These are phyloP conservation scores for Silybum marianum DNA, from an alignment of 129 eudicot species.

Conservation along the genomic window DNA sequence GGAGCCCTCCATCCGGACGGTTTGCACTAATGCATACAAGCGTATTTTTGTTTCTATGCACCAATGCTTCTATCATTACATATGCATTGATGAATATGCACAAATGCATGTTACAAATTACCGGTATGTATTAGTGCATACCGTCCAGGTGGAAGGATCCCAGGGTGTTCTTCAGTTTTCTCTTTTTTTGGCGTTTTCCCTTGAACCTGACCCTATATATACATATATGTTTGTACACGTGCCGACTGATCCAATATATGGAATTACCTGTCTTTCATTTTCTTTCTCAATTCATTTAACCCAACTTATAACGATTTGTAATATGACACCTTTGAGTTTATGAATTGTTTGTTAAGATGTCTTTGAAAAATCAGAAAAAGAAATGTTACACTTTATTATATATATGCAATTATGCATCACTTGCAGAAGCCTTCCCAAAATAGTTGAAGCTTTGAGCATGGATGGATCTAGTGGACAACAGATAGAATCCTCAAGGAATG, in stretches of 20 bases:
- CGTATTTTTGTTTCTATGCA: too few relatives aligned
- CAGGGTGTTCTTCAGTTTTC: too few relatives aligned
- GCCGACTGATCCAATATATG: background rate
- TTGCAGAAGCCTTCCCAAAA: constrained; percentile 72
- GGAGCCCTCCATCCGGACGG: too few relatives aligned
- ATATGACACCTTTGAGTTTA: constrained; percentile 7
- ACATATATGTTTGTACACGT: background rate
- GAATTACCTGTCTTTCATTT: background rate
- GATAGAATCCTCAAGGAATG: constrained; percentile 70
- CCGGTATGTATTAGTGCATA: too few relatives aligned
- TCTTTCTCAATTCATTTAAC: background rate
- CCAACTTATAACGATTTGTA: background rate
- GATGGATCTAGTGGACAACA: constrained; percentile 89
- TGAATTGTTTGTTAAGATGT: background rate
- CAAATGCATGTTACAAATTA: too few relatives aligned
- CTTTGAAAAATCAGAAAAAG: background rate
- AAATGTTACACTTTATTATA: background rate
- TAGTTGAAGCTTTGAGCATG: constrained; percentile 75
- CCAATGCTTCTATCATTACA: too few relatives aligned
- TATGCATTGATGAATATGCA: too few relatives aligned
- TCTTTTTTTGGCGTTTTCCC: too few relatives aligned
- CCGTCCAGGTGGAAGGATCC: too few relatives aligned
- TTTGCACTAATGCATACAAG: too few relatives aligned
- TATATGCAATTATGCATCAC: background rate
- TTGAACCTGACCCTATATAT: too few relatives aligned